Evolutionary conservation across 2,329 filamentous ascomycete genomes (phyloP).

Genomic region (Curvularia spicifera): DNA sequence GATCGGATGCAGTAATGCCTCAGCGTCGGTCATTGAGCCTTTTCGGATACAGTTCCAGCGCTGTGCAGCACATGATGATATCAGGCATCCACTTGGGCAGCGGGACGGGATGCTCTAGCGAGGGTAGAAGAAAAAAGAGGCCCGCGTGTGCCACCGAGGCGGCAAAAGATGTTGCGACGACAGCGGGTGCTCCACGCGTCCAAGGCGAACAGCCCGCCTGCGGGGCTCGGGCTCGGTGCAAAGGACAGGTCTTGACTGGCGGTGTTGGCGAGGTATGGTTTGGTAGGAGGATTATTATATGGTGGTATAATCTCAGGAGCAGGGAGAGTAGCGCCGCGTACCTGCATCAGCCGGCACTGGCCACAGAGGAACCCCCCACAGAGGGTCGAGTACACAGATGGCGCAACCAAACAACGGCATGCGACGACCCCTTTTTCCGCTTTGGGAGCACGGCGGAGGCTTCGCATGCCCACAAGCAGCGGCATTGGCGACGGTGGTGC

Average conservation of each 20-base stretch:
- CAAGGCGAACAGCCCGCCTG: conserved; percentile 1
- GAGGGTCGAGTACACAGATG: conserved; percentile 1
- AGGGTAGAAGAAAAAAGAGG: not conserved
- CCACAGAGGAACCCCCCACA: conserved; percentile 16
- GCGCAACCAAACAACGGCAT: conserved; percentile 12
- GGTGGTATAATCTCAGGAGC: conserved; percentile 17
- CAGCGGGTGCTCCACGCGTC: not conserved
- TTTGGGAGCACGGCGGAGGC: not conserved
- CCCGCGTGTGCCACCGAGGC: not conserved
- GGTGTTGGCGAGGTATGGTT: not conserved
- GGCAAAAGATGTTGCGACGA: not conserved
- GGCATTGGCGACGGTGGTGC: conserved; percentile 7
- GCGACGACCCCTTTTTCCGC: conserved; percentile 3
- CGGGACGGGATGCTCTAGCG: not conserved
- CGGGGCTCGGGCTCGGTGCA: conserved; percentile 1
- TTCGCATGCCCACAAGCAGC: not conserved
- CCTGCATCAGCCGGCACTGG: conserved; percentile 24
- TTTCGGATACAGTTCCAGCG: conserved; percentile 9
- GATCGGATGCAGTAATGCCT: conserved; percentile 5
- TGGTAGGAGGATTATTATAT: not conserved
- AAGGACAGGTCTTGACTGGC: not conserved
- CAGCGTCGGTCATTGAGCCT: conserved; percentile 11
- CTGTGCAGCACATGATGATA: conserved; percentile 14
- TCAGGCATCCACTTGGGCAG: conserved; percentile 2
- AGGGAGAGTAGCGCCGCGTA: conserved; percentile 26